These are phyloP conservation scores for Tanozyma kutaoensis DNA, from an alignment of 805 yeast species.

Conservation along the genomic window DNA sequence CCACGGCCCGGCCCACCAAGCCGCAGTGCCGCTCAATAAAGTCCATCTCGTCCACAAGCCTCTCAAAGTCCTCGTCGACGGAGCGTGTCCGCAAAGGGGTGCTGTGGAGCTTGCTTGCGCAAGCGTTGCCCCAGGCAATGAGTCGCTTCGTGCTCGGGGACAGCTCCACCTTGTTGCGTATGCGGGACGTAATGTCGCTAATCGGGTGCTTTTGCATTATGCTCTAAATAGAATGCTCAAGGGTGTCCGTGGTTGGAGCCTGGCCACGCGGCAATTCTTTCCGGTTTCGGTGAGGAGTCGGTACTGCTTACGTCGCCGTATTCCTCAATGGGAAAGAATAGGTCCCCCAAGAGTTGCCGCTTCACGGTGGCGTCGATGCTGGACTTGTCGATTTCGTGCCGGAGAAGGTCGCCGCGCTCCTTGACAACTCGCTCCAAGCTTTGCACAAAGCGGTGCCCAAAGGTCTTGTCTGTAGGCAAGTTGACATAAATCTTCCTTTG, in stretches of 20 bases:
- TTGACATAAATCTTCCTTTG: conserved; percentile 28
- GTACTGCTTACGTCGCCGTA: conserved; percentile 8
- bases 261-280: conserved; percentile 45
- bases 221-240: conserved; percentile 4
- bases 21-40: too few species aligned
- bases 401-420: conserved; percentile 11
- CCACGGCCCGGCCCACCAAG: too few species aligned
- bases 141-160: too few species aligned
- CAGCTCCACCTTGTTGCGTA: too few species aligned
- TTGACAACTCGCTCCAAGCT: conserved; percentile 18
- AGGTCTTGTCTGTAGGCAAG: conserved; percentile 38
- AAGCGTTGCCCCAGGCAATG: too few species aligned
- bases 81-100: too few species aligned
- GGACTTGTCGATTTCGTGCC: conserved; percentile 6
- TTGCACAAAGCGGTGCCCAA: conserved; percentile 30
- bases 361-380: conserved; percentile 6
- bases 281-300: conserved; percentile 20
- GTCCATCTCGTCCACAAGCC: too few species aligned
- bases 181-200: too few species aligned
- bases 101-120: too few species aligned
- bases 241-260: conserved; percentile 61
- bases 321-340: conserved; percentile 4
- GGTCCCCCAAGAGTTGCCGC: conserved; percentile 5
- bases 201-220: too few species aligned
- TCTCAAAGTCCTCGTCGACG: too few species aligned